These are phyloP conservation scores for Perilla frutescens DNA, from an alignment of 257 asterid genomes.

Conservation along the genomic window DNA sequence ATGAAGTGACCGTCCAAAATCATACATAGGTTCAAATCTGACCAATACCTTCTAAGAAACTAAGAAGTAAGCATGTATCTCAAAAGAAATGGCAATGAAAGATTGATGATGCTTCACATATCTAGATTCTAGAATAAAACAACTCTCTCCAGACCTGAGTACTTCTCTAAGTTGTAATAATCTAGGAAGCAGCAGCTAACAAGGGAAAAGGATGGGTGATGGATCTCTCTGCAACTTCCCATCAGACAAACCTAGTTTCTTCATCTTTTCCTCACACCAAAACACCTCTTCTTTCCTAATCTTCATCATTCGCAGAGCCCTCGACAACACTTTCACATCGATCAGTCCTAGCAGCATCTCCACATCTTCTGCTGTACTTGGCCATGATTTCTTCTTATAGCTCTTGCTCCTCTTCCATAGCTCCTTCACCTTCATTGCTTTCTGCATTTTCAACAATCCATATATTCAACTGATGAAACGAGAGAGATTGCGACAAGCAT, in stretches of 20 bases:
- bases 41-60: neutral
- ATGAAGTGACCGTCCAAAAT: no score
- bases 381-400: conserved; percentile 74
- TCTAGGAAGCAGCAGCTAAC: conserved; percentile 32
- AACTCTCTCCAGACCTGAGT: neutral
- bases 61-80: no score
- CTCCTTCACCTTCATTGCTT: conserved; percentile 78
- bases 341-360: conserved; percentile 72
- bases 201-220: conserved; percentile 76
- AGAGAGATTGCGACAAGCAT: neutral
- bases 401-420: conserved; percentile 67
- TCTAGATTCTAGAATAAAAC: conserved; percentile 7
- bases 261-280: conserved; percentile 95
- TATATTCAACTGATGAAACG: no score
- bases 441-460: conserved; percentile 53
- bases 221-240: conserved; percentile 90
- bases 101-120: neutral
- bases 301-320: conserved; percentile 67
- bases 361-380: conserved; percentile 54
- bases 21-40: no score
- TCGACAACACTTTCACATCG: conserved; percentile 67
- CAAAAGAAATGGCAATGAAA: neutral
- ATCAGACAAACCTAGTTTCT: conserved; percentile 56
- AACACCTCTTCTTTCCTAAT: conserved; percentile 70
- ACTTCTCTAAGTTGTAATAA: neutral